Evolutionary conservation across 2,329 filamentous ascomycete species (phyloP), one percentile per base, ranked within the genome.

Genomic region (Phymatotrichopsis omnivora): DNA sequence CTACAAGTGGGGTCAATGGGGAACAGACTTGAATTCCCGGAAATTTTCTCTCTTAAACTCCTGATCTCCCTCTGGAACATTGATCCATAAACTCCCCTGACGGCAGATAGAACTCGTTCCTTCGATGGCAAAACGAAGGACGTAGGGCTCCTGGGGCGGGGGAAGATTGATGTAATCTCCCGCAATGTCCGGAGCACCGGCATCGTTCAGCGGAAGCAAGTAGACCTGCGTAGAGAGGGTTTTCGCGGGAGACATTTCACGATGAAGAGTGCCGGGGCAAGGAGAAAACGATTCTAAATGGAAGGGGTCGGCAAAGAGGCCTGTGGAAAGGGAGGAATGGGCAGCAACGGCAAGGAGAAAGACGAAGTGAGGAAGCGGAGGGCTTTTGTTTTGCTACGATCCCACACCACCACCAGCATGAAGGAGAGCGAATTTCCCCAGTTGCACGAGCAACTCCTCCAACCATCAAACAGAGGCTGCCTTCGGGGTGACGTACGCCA

Each of bases 71-170:
- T 80, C 75, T 6, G 91, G 91, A 50, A 96, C 83, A 64, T 98
- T 98, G 60, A 94, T 82, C 89, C 91, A 98, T 53, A 98, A 72
- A 61, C 84, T 95, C 49, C 93, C 91, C 66, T 94, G 73, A 56
- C 86, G 78, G 65, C 87, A 95, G 69, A 98, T 91, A 52, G 89
- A 94, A 62, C 89, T 94, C 46, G 85, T 89, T 52, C 91, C 87
- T 65, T 95, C 83, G 57, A 95, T 89, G 57, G 85, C 77, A 65
- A 98, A 94, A 49, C 89, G 80, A 46, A 95, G 70, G 42, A 75
- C 75, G 60, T 96, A 80, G 31, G 82, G 82, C n/a, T 80, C 73
- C 30, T 72, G 74, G 14, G 82, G 80, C 14, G 91, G 79, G 1
- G 86, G 82, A 32, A 98, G 71, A 64, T 94, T 94, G 60, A 96